Evolutionary conservation across 1,284 basidiomycete genomes (phyloP), one percentile per base, ranked within the genome.

Genomic region (Peniophora sp.): DNA sequence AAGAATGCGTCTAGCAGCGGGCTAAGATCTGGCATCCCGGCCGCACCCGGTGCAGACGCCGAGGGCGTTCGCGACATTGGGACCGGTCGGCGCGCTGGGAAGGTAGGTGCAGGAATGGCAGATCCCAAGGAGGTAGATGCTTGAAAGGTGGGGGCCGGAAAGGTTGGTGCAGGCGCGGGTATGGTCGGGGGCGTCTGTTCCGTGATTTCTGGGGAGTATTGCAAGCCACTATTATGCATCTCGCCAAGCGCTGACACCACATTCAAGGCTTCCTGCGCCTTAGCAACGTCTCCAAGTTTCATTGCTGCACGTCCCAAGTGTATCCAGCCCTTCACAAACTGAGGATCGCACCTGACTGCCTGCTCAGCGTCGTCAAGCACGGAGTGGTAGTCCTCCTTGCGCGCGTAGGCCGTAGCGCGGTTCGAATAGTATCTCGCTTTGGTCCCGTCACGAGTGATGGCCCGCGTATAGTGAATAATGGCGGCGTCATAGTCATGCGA

Each of bases 291-390:
- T 16, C 84, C 85, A 34, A 93, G 74, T 45, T 83, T 90, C 73
- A 93, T 98, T 54, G 95, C 86, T 0, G 96, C 96, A 69, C 99
- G 97, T 46, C 96, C 97, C 47, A 99, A 79, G 57, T 97, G 79
- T 61, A 90, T 89, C 71, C 97, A 99, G n/a, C 89, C 95, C 71
- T 96, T 97, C 54, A 89, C 78, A 64, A 98, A 99, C 45, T 75
- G 78, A 22, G 92, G 77, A 69, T 99, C 92, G 17, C 89, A 73
- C 48, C 85, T 77, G 60, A 95, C 81, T 3, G 95, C 94, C 64
- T 85, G 80, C 66, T 92, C 81, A 6, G 96, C 93, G 63, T 99
- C 97, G 24, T 81, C 77, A 43, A 95, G 83, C 9, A 97, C 96
- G 55, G 85, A 75, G 32, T 84, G 73, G 67, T 97, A 92, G 60